phyloP scores from a whole-genome alignment of 2,329 filamentous ascomycete genomes.

The Fusarium piperis region DNA sequence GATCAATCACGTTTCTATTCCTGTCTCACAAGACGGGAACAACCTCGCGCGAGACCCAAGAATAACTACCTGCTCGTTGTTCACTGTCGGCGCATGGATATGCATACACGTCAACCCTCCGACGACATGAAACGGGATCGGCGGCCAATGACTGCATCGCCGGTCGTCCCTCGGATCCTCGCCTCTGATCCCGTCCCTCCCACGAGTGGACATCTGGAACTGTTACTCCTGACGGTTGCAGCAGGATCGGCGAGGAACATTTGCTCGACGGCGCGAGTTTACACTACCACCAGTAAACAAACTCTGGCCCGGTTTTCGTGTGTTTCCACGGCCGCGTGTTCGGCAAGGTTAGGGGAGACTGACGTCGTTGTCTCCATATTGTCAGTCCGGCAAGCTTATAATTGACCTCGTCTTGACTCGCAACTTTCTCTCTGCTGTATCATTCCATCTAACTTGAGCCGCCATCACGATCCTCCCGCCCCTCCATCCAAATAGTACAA shows the following conservation, averaged over 20 bases:
- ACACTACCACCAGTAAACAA: background rate
- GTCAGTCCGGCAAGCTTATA: conserved; percentile 22
- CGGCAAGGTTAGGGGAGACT: conserved; percentile 19
- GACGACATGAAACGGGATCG: conserved; percentile 31
- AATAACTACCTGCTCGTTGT: background rate
- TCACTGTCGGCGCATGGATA: background rate
- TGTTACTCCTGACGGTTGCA: conserved; percentile 25
- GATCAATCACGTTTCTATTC: conserved; percentile 15
- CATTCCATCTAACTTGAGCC: background rate
- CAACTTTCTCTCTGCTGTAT: background rate
- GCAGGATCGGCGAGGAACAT: conserved; percentile 33
- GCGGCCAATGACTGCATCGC: conserved; percentile 23
- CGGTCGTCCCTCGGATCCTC: conserved; percentile 5
- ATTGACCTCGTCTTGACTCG: conserved; percentile 10
- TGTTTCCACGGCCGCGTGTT: conserved; percentile 27
- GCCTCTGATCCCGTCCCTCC: conserved; percentile 15
- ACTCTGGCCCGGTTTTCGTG: conserved; percentile 29
- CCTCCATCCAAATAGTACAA: background rate
- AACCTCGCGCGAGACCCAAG: conserved; percentile 9
- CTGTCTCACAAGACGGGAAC: conserved; percentile 9
- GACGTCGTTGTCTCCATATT: conserved; percentile 35
- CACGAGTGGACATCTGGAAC: background rate
- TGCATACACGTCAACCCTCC: conserved; percentile 13
- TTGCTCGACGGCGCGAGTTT: conserved; percentile 13
- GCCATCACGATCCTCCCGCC: background rate